These are phyloP conservation scores for Triticum turgidum DNA, from an alignment of 176 grass and related monocot species.

Conservation along the genomic window DNA sequence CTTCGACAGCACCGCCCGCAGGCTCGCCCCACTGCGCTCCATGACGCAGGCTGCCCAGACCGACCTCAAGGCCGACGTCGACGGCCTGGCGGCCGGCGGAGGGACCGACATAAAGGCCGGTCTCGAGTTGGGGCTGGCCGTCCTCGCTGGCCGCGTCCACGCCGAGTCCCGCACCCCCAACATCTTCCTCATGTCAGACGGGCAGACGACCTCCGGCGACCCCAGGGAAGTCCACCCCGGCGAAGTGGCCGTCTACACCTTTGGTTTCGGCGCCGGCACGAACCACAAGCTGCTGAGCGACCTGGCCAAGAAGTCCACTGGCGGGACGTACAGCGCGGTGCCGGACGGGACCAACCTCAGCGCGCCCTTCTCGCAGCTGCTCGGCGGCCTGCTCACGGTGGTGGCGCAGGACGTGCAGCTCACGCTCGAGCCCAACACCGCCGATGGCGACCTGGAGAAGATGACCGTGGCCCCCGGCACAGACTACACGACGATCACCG, in stretches of 20 bases:
- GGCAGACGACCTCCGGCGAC: too few relatives aligned
- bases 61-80: background rate
- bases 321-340: conserved; percentile 13
- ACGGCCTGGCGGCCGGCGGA: rapidly evolving
- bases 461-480: background rate
- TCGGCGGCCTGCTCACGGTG: background rate
- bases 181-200: too few relatives aligned
- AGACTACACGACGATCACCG: background rate
- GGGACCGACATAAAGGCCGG: too few relatives aligned
- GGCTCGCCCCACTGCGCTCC: background rate
- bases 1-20: background rate
- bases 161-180: too few relatives aligned
- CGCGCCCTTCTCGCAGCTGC: background rate
- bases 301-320: background rate
- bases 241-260: too few relatives aligned
- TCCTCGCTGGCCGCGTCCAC: too few relatives aligned
- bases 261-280: rapidly evolving
- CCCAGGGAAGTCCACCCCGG: too few relatives aligned
- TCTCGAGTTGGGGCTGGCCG: too few relatives aligned
- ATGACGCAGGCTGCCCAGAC: background rate
- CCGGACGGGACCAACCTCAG: background rate
- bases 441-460: background rate
- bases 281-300: background rate
- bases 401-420: conserved; percentile 8
- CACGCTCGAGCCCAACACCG: background rate